Evolutionary conservation across 2,329 filamentous ascomycete genomes (phyloP).

Genomic region (Verticillium nubilum): DNA sequence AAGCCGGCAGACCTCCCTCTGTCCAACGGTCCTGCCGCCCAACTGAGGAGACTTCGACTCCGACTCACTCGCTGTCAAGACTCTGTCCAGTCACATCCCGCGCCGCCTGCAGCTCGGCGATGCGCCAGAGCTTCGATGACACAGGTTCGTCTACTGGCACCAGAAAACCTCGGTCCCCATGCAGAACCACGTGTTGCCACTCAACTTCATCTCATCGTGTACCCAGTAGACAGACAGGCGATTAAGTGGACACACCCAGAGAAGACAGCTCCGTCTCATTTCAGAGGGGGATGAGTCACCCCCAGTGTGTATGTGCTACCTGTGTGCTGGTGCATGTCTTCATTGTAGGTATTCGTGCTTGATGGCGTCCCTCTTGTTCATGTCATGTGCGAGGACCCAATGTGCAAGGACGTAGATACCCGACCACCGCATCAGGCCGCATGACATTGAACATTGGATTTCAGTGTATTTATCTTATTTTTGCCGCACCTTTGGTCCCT

Average conservation of each 20-base stretch:
- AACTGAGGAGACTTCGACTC: not conserved
- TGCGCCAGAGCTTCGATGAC: not conserved
- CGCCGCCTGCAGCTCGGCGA: not conserved
- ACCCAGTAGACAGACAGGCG: not conserved
- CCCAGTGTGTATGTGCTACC: too few relatives aligned
- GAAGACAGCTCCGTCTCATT: too few relatives aligned
- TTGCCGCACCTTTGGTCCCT: not conserved
- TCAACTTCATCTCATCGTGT: not conserved
- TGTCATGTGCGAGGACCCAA: too few relatives aligned
- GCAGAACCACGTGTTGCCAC: constrained; percentile 4
- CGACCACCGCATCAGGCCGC: not conserved
- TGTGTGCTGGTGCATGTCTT: too few relatives aligned
- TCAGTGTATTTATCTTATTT: not conserved
- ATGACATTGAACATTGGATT: not conserved
- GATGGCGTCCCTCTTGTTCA: too few relatives aligned
- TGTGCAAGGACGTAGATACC: not conserved
- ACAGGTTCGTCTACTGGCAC: not conserved
- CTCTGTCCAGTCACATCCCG: not conserved
- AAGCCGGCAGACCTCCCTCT: not conserved
- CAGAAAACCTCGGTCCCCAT: not conserved
- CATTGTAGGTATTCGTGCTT: too few relatives aligned
- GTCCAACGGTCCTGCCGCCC: not conserved
- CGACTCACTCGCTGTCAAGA: not conserved
- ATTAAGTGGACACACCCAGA: too few relatives aligned
- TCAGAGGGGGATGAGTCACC: too few relatives aligned